Evolutionary conservation across 805 yeast genomes (phyloP).

Genomic region (Candida sonorensis): DNA sequence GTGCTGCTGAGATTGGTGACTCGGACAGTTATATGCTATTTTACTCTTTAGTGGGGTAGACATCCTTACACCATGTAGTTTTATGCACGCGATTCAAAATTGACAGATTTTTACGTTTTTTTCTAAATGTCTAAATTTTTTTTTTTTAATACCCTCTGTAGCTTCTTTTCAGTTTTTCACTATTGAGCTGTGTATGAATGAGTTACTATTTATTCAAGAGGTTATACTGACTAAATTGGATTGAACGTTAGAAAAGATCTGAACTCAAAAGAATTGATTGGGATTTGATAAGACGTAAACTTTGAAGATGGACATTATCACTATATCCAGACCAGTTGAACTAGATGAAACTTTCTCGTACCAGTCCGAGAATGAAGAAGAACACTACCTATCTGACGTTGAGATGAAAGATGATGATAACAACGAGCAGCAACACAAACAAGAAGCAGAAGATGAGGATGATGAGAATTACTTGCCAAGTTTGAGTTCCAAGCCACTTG

Average conservation of each 20-base stretch:
- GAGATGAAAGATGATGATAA: slow-evolving; percentile 10
- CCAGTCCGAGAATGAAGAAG: too few species aligned
- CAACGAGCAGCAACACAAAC: slow-evolving; percentile 8
- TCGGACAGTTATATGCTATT: slow-evolving; percentile 61
- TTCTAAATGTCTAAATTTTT: slow-evolving; percentile 1
- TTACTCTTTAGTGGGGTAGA: slow-evolving; percentile 32
- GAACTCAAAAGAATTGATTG: too few species aligned
- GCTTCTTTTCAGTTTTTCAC: too few species aligned
- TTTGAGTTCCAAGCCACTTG: too few species aligned
- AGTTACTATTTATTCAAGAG: too few species aligned
- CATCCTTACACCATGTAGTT: background rate
- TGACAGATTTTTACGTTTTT: background rate
- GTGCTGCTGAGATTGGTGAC: slow-evolving; percentile 20
- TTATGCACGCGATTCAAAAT: background rate
- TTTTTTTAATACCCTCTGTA: background rate
- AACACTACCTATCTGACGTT: slow-evolving; percentile 12
- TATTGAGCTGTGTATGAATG: too few species aligned
- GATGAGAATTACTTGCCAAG: background rate
- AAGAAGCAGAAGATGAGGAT: slow-evolving; percentile 8
- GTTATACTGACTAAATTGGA: too few species aligned
- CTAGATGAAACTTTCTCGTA: too few species aligned
- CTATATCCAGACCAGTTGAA: slow-evolving; percentile 24
- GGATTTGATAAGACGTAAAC: too few species aligned
- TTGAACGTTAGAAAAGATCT: too few species aligned
- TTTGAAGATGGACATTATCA: slow-evolving; percentile 19